Evolutionary conservation across 345 rosid genomes (phyloP).

Genomic region (Carallia pectinifolia): DNA sequence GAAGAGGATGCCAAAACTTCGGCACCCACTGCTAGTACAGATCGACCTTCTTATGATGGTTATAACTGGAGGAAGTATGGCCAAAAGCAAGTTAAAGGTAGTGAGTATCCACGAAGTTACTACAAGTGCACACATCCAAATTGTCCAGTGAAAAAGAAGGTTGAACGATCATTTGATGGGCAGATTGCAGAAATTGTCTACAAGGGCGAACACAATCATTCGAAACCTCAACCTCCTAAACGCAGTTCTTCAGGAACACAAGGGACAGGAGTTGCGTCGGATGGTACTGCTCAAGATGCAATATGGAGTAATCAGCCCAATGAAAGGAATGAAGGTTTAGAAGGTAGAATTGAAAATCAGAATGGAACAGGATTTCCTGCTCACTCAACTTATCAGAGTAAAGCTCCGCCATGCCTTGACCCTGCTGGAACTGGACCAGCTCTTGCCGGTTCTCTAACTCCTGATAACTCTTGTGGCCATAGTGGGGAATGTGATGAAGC

Average conservation of each 20-base stretch:
- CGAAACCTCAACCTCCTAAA: conserved; percentile 74
- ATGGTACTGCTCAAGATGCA: conserved; percentile 41
- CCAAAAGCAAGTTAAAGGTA: conserved; percentile 97
- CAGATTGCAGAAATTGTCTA: conserved; percentile 95
- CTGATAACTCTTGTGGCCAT: conserved; percentile 61
- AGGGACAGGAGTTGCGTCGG: conserved; percentile 38
- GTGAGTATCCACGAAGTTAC: conserved; percentile 93
- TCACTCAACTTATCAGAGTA: conserved; percentile 27
- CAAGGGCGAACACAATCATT: conserved; percentile 90
- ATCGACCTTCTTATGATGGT: conserved; percentile 80
- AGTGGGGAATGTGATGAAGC: conserved; percentile 71
- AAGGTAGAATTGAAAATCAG: conserved; percentile 41
- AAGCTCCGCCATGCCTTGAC: conserved; percentile 27
- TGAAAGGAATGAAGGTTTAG: conserved; percentile 49
- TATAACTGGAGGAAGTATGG: conserved; percentile 99
- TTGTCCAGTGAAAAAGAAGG: conserved; percentile 95
- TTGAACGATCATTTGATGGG: conserved; percentile 82
- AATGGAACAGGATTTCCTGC: conserved; percentile 32
- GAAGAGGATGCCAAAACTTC: conserved; percentile 46
- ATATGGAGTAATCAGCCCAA: conserved; percentile 33
- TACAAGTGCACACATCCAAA: conserved; percentile 89
- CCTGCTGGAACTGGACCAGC: conserved; percentile 29
- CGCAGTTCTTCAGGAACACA: conserved; percentile 48
- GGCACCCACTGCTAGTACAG: conserved; percentile 26
- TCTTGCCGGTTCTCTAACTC: conserved; percentile 38